A percentile compares a stretch with the other conserved stretches of the same genome.
Conservation (phyloP, 2,329 filamentous ascomycete genomes). For the Botrytis aclada region DNA sequence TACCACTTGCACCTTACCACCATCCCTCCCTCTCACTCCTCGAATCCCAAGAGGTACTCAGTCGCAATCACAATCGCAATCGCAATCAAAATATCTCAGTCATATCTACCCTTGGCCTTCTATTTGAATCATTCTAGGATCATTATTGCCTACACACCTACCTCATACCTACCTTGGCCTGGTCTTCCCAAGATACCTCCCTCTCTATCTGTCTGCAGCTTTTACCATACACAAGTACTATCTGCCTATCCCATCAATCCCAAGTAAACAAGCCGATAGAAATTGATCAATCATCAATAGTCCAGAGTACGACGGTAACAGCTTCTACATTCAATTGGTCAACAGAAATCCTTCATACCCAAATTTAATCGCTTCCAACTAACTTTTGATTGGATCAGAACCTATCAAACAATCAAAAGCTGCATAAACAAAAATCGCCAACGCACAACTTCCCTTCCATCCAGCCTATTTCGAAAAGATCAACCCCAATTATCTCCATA, state of each 20-base stretch:
- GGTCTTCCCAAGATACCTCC: neutral
- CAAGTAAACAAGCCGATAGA: neutral
- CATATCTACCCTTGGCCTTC: neutral
- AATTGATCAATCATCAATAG: neutral
- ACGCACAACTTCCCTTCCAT: conserved; percentile 2
- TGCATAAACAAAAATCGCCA: conserved; percentile 12
- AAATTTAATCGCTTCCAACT: neutral
- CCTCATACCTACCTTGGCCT: neutral
- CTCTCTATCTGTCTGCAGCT: neutral
- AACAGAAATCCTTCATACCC: neutral
- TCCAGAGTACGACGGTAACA: neutral
- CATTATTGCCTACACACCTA: neutral
- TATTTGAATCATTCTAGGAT: neutral
- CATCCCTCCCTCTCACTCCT: neutral
- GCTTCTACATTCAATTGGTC: neutral
- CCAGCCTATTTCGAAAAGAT: conserved; percentile 7
- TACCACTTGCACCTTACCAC: neutral
- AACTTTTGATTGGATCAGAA: neutral
- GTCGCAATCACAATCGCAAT: neutral
- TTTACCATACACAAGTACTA: neutral
- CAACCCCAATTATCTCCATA: conserved; percentile 5
- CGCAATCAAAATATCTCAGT: neutral
- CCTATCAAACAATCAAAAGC: neutral
- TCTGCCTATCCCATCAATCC: neutral
- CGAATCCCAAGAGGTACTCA: neutral